phyloP scores from a whole-genome alignment of 2,329 filamentous ascomycete genomes.

The Sclerotinia minor region DNA sequence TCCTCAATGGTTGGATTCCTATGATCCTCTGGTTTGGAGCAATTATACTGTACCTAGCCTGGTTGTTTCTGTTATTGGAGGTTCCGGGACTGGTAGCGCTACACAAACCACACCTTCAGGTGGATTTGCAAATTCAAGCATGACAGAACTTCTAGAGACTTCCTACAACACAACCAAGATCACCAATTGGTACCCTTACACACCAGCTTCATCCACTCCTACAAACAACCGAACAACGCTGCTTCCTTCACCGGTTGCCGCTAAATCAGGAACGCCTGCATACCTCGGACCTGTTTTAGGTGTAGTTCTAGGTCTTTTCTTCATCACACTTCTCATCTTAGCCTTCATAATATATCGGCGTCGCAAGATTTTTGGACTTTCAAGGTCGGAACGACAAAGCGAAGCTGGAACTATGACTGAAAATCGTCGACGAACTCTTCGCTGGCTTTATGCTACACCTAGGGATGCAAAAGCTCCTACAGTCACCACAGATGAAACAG shows the following conservation, averaged over 20 bases:
- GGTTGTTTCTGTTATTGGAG: conserved; percentile 62
- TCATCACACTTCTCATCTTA: conserved; percentile 54
- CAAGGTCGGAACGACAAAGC: conserved; percentile 29
- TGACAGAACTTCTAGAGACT: conserved; percentile 55
- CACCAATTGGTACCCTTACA: conserved; percentile 61
- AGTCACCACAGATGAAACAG: conserved; percentile 38
- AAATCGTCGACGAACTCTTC: conserved; percentile 31
- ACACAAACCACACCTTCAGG: conserved; percentile 64
- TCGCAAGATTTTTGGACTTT: conserved; percentile 37
- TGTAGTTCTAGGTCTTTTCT: conserved; percentile 59
- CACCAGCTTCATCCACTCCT: conserved; percentile 27
- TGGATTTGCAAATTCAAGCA: conserved; percentile 52
- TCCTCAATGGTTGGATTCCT: conserved; percentile 67
- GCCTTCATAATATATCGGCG: conserved; percentile 55
- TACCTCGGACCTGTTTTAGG: conserved; percentile 64
- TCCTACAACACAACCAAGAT: conserved; percentile 59
- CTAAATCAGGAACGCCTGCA: conserved; percentile 46
- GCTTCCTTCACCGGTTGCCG: conserved; percentile 23
- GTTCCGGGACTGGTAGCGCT: conserved; percentile 59
- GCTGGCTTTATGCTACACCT: conserved; percentile 37
- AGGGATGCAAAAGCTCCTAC: conserved; percentile 37
- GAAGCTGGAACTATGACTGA: conserved; percentile 37
- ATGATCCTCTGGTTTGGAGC: conserved; percentile 62
- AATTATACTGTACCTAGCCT: conserved; percentile 66
- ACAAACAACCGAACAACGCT: conserved; percentile 27